Conservation (phyloP, 108 stramenopile species). For the Nitzschia palea region DNA sequence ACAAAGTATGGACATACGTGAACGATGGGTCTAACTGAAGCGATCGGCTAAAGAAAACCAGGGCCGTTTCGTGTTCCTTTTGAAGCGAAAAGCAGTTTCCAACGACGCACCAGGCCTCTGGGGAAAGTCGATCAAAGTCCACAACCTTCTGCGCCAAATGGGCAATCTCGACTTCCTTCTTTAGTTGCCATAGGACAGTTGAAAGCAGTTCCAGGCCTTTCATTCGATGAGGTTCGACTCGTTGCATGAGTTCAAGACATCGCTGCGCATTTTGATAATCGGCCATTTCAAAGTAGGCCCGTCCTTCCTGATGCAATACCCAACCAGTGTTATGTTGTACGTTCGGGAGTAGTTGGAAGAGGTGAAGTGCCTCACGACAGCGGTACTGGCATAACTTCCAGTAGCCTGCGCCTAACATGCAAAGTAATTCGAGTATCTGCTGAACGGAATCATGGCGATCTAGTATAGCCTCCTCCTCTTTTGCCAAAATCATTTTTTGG, state of each 20-base stretch:
- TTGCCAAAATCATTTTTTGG: not conserved
- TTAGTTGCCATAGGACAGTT: constrained; percentile 94
- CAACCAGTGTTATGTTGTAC: constrained; percentile 89
- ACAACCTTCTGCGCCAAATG: constrained; percentile 89
- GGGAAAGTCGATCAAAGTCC: constrained; percentile 83
- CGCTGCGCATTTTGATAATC: constrained; percentile 89
- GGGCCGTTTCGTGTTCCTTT: constrained; percentile 96
- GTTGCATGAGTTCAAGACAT: constrained; percentile 82
- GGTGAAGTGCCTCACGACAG: constrained; percentile 74
- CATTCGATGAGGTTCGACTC: constrained; percentile 88
- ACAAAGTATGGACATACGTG: constrained; percentile 95
- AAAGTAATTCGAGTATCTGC: constrained; percentile 56
- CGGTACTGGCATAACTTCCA: constrained; percentile 68
- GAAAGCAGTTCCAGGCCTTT: constrained; percentile 91
- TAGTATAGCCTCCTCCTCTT: constrained; percentile 21
- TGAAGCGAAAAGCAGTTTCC: constrained; percentile 97
- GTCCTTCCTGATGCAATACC: constrained; percentile 90
- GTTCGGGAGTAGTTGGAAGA: constrained; percentile 75
- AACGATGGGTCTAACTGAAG: constrained; percentile 88
- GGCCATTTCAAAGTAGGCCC: constrained; percentile 93
- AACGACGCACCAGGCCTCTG: constrained; percentile 95
- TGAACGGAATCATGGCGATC: constrained; percentile 33
- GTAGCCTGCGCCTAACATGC: constrained; percentile 62
- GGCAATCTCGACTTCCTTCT: constrained; percentile 94
- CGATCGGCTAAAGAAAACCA: constrained; percentile 92